phyloP scores from a whole-genome alignment of 305 asterid genomes.

The Solanum aculeatissimum region DNA sequence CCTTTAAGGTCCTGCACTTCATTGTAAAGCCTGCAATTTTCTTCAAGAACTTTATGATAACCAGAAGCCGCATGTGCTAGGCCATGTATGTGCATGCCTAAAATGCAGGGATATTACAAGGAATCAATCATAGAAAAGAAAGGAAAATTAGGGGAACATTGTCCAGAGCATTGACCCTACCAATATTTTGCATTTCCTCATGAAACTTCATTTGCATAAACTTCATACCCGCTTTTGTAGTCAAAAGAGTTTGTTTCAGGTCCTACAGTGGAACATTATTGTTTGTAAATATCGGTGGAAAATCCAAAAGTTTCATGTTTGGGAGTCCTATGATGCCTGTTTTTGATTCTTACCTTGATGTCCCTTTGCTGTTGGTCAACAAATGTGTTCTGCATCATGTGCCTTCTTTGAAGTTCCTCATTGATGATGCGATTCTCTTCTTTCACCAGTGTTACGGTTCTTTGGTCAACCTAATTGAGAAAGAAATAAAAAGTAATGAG shows the following conservation, averaged over 20 bases:
- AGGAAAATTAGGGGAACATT: not conserved
- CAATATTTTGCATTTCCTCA: constrained; percentile 73
- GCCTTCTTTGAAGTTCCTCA: constrained; percentile 30
- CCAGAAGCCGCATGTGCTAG: constrained; percentile 96
- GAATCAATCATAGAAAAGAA: not conserved
- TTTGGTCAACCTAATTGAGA: constrained; percentile 29
- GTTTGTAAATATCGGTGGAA: not conserved
- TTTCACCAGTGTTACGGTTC: constrained; percentile 16
- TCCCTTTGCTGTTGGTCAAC: constrained; percentile 65
- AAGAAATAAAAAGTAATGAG: not conserved
- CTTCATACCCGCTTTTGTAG: constrained; percentile 82
- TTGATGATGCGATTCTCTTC: constrained; percentile 27
- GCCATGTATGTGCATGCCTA: constrained; percentile 73
- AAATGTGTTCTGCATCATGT: constrained; percentile 39
- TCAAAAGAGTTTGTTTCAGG: constrained; percentile 65
- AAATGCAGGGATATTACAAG: not conserved
- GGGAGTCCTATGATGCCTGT: not conserved
- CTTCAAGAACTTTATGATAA: constrained; percentile 93
- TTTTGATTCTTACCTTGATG: constrained; percentile 38
- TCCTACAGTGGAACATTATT: constrained; percentile 25
- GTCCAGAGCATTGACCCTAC: constrained; percentile 23
- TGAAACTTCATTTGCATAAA: constrained; percentile 84
- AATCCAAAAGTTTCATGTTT: not conserved
- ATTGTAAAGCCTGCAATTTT: constrained; percentile 90
- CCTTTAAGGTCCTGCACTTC: constrained; percentile 99